A percentile compares a stretch with the other conserved stretches of the same genome.
These are phyloP conservation scores for Hypoxylon sp. DNA, from an alignment of 2,329 filamentous ascomycete species.

Conservation along the genomic window DNA sequence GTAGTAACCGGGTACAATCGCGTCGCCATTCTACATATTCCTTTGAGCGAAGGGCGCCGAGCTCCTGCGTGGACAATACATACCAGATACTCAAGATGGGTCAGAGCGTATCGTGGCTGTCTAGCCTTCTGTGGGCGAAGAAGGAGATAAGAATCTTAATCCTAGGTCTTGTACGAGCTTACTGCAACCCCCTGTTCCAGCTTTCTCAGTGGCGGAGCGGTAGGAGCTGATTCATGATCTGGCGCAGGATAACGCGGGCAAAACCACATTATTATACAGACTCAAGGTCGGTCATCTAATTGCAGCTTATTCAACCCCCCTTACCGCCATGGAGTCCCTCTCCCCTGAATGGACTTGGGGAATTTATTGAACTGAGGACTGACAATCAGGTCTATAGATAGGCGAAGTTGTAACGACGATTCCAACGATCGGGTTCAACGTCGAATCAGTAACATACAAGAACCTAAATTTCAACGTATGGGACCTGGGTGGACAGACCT, in stretches of 20 bases:
- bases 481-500: conserved; percentile 99
- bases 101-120: conserved; percentile 77
- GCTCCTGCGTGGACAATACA: conserved; percentile 18
- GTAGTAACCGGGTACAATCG: conserved; percentile 32
- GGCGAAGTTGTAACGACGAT: conserved; percentile 99
- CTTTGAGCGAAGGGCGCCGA: conserved; percentile 19
- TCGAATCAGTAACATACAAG: conserved; percentile 98
- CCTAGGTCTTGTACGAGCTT: conserved; percentile 81
- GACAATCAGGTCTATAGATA: conserved; percentile 71
- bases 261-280: conserved; percentile 96
- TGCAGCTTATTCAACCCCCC: conserved; percentile 4
- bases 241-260: conserved; percentile 92
- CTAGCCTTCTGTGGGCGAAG: conserved; percentile 85
- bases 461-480: conserved; percentile 99
- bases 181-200: conserved; percentile 27
- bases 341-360: background rate
- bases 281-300: conserved; percentile 77
- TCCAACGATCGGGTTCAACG: conserved; percentile 99
- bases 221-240: conserved; percentile 35
- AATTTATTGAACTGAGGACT: conserved; percentile 17
- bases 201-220: conserved; percentile 27
- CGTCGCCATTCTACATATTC: conserved; percentile 27
- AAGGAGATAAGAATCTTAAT: conserved; percentile 99
- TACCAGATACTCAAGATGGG: conserved; percentile 67
- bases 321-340: background rate